These are phyloP conservation scores for Fusarium aywerte DNA, from an alignment of 2,329 filamentous ascomycete genomes.

Conservation along the genomic window DNA sequence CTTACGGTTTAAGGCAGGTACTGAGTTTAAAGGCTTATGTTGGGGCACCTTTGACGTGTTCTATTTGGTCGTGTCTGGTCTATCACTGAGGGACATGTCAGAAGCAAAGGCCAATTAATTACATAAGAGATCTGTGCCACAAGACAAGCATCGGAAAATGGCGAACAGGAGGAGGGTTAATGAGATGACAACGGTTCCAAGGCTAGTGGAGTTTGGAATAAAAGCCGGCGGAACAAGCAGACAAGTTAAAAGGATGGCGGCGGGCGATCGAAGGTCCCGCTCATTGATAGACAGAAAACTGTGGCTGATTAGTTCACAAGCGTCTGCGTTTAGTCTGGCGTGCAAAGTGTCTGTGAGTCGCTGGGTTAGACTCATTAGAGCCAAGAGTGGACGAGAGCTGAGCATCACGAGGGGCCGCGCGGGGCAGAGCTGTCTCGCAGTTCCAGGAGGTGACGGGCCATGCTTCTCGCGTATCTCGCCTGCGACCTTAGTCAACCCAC, in stretches of 20 bases:
- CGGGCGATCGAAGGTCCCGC: conserved; percentile 31
- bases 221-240: conserved; percentile 28
- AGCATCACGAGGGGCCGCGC: conserved; percentile 40
- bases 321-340: conserved; percentile 1
- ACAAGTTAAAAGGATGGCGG: conserved; percentile 28
- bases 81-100: conserved; percentile 3
- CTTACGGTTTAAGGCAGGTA: conserved; percentile 40
- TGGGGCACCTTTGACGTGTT: conserved; percentile 17
- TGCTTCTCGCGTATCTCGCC: conserved; percentile 46
- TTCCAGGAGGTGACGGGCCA: conserved; percentile 24
- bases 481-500: conserved; percentile 30
- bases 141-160: conserved; percentile 3
- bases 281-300: conserved; percentile 15
- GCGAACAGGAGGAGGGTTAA: conserved; percentile 28
- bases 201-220: conserved; percentile 19
- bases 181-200: conserved; percentile 25
- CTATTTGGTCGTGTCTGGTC: not conserved
- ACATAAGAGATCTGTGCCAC: conserved; percentile 16
- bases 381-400: conserved; percentile 32
- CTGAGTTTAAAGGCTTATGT: conserved; percentile 23
- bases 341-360: conserved; percentile 22
- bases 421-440: conserved; percentile 35
- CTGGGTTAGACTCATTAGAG: conserved; percentile 12
- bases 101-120: conserved; percentile 18
- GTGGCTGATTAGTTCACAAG: conserved; percentile 42